A percentile compares a stretch with the other conserved stretches of the same genome.
Evolutionary conservation across 1,284 basidiomycete genomes (phyloP).

Genomic region (Dichomitus squalens): DNA sequence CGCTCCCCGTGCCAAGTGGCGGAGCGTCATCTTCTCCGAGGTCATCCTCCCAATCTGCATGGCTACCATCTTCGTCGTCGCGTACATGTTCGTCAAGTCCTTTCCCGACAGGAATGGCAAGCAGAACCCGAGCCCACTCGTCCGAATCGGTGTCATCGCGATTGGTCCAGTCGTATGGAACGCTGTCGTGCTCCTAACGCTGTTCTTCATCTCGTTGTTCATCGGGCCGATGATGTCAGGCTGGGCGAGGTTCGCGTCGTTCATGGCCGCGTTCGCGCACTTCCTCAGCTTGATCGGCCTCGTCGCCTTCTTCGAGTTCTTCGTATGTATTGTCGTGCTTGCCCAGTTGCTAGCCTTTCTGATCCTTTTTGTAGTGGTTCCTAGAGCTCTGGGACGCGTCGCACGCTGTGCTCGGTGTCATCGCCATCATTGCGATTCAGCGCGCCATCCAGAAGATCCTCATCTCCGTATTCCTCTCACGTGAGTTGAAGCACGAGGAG

Average conservation of each 20-base stretch:
- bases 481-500: constrained; percentile 97
- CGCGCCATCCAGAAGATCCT: constrained; percentile 91
- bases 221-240: constrained; percentile 89
- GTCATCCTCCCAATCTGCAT: constrained; percentile 82
- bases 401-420: constrained; percentile 88
- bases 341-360: neutral
- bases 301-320: constrained; percentile 92
- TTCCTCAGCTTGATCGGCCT: constrained; percentile 79
- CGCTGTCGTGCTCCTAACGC: constrained; percentile 80
- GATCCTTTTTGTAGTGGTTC: constrained; percentile 73
- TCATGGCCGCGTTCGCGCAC: constrained; percentile 91
- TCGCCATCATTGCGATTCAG: constrained; percentile 87
- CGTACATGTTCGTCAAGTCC: constrained; percentile 91
- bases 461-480: constrained; percentile 89
- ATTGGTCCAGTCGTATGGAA: constrained; percentile 97
- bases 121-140: constrained; percentile 73
- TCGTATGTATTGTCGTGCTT: constrained; percentile 58
- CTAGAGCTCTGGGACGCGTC: constrained; percentile 96
- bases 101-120: constrained; percentile 75
- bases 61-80: constrained; percentile 79
- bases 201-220: constrained; percentile 93
- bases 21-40: constrained; percentile 83
- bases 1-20: constrained; percentile 88
- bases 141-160: constrained; percentile 89
- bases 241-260: constrained; percentile 85